Evolutionary conservation across 306 rosid genomes (phyloP).

Genomic region (Rosa rugosa): DNA sequence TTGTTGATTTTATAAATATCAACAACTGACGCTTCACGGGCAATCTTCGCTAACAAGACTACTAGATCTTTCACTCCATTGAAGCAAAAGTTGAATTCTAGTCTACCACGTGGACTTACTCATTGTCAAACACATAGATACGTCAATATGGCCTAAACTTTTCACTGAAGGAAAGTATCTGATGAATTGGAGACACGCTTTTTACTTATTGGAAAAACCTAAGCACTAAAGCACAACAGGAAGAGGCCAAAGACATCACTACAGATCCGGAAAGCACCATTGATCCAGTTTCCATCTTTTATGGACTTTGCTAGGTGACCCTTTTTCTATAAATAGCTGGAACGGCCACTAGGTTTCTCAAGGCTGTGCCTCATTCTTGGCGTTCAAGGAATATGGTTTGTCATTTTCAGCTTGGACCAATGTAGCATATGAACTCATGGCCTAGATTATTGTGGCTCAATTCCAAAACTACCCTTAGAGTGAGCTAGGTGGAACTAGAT

Average conservation of each 20-base stretch:
- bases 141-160: neutral
- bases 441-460: conserved; percentile 6
- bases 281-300: conserved; percentile 3
- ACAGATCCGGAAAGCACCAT: conserved; percentile 1
- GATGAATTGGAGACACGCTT: neutral
- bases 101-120: neutral
- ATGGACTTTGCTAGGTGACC: neutral
- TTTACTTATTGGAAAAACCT: neutral
- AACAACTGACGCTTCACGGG: neutral
- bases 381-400: conserved; percentile 14
- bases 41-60: neutral
- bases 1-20: too few species aligned
- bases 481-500: neutral
- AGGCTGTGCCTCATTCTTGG: conserved; percentile 16
- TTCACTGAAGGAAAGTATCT: neutral
- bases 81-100: neutral
- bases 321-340: conserved; percentile 12
- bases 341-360: neutral
- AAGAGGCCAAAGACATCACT: conserved; percentile 11
- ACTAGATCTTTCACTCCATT: neutral
- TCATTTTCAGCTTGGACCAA: conserved; percentile 26
- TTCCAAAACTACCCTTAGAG: conserved; percentile 20
- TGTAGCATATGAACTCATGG: conserved; percentile 5
- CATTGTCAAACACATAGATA: neutral
- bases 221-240: neutral